Evolutionary conservation across 208 protist species (phyloP), one percentile per base, ranked within the genome.

Genomic region (Naegleria lovaniensis): DNA sequence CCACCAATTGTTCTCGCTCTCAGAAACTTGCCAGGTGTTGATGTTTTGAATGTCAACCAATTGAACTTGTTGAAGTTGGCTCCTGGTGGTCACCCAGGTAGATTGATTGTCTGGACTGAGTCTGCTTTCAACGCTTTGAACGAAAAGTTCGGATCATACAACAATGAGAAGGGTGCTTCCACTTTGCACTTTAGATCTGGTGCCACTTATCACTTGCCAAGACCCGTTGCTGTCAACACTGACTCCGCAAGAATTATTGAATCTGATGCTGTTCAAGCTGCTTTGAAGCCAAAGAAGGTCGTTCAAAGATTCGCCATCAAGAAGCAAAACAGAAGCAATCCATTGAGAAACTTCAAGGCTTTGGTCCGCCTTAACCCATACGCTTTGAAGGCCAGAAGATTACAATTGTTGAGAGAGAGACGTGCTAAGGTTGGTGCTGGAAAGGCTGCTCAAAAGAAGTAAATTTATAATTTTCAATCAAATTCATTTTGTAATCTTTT

Each of bases 81-180:
- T 58, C 99, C 99, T 90, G 99, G 98, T 96, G 98, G 98, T 90
- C 98, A 99, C 95, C 89, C 99, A 15, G 99, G 99, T 94, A 97
- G 99, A 94, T 99, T 99, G 93, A 93, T 99, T 94, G 98, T 99
- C 95, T 99, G 99, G 99, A 99, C 98, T 91, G 94, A 99, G 94
- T 92, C 91, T 93, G 99, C 99, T 51, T 99, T 99, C 94, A 95
- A 98, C 92, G 94, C 96, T 93, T 96, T 99, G 39, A 97, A 99
- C 94, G 79, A 83, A n/a, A 93, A 99, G 94, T 99, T 97, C 92
- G 98, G 98, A 91, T 98, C 97, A 51, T 95, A 95, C 92, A 93
- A 90, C 87, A 93, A 94, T 90, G 90, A 90, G 6, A 93, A 91
- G 91, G 83, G 83, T 43, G 67, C 67, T 36, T 19, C 67, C 9